A percentile compares a stretch with the other conserved stretches of the same genome.
Evolutionary conservation across 495 filamentous ascomycete genomes (phyloP).

Genomic region (Hypoxylon perforatum): DNA sequence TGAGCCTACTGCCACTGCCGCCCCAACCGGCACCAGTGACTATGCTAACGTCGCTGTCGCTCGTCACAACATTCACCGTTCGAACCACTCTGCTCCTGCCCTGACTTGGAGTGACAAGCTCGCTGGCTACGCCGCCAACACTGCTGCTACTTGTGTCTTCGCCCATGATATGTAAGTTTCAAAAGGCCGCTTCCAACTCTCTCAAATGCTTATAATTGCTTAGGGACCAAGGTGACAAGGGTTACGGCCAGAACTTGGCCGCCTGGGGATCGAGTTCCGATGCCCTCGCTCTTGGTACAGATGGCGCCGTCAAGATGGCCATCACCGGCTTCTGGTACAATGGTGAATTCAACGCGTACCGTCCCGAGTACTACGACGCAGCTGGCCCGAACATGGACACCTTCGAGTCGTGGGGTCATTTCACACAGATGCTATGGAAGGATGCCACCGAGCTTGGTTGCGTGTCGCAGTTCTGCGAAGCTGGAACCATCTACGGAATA

Average conservation of each 20-base stretch:
- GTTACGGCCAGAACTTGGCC: slow-evolving; percentile 89
- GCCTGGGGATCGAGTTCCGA: slow-evolving; percentile 50
- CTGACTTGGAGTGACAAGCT: slow-evolving; percentile 72
- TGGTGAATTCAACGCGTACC: slow-evolving; percentile 67
- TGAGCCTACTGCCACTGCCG: not conserved
- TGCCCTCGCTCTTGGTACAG: slow-evolving; percentile 42
- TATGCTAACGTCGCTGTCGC: slow-evolving; percentile 66
- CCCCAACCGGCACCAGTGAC: slow-evolving; percentile 30
- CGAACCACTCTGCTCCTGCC: slow-evolving; percentile 77
- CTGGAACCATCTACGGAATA: slow-evolving; percentile 57
- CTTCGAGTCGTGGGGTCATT: slow-evolving; percentile 84
- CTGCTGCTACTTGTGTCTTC: slow-evolving; percentile 71
- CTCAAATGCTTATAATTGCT: slow-evolving; percentile 33
- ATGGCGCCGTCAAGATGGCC: slow-evolving; percentile 66
- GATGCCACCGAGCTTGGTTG: slow-evolving; percentile 78
- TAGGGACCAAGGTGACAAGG: slow-evolving; percentile 65
- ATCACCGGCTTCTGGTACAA: slow-evolving; percentile 89
- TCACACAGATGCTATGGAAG: slow-evolving; percentile 92
- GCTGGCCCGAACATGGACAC: slow-evolving; percentile 63
- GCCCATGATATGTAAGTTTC: slow-evolving; percentile 77
- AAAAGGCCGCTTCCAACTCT: not conserved
- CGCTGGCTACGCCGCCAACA: slow-evolving; percentile 66
- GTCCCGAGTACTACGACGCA: slow-evolving; percentile 51
- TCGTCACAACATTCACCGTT: slow-evolving; percentile 88
- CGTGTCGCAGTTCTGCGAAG: slow-evolving; percentile 64